phyloP scores from a whole-genome alignment of 2,329 filamentous ascomycete genomes.

The Colletotrichum tabaci region DNA sequence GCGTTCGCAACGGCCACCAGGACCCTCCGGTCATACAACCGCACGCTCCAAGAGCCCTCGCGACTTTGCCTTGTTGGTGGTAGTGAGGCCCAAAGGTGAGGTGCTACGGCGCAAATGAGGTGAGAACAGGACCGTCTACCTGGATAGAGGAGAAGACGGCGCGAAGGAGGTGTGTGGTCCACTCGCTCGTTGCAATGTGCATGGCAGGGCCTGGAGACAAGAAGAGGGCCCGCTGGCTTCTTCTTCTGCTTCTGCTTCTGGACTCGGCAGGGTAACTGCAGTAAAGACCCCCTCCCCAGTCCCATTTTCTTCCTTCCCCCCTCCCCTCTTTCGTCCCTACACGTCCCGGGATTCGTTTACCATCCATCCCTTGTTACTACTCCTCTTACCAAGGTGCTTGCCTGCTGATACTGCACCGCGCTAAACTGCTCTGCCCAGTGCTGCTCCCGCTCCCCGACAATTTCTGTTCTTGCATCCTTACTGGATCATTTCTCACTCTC shows the following conservation, averaged over 20 bases:
- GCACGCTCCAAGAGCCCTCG: slow-evolving; percentile 31
- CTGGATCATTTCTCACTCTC: neutral
- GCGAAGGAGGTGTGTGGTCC: slow-evolving; percentile 13
- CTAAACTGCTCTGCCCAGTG: slow-evolving; percentile 10
- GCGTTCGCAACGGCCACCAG: slow-evolving; percentile 40
- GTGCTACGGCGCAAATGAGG: slow-evolving; percentile 9
- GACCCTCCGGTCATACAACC: slow-evolving; percentile 30
- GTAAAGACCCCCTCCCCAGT: neutral
- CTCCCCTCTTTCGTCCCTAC: slow-evolving; percentile 4
- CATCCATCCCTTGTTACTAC: slow-evolving; percentile 9
- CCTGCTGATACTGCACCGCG: neutral
- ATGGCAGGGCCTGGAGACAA: slow-evolving; percentile 15
- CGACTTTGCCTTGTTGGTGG: slow-evolving; percentile 39
- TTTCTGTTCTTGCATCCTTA: slow-evolving; percentile 16
- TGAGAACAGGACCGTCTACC: slow-evolving; percentile 11
- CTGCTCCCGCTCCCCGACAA: slow-evolving; percentile 6
- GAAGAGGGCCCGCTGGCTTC: slow-evolving; percentile 6
- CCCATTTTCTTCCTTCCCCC: slow-evolving; percentile 8
- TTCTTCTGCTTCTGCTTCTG: slow-evolving; percentile 5
- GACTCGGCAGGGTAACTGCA: slow-evolving; percentile 10
- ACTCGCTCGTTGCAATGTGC: neutral
- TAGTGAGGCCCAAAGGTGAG: slow-evolving; percentile 28
- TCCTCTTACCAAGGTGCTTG: slow-evolving; percentile 3
- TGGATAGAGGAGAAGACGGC: neutral
- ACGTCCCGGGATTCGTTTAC: slow-evolving; percentile 6